phyloP scores from a whole-genome alignment of 2,329 filamentous ascomycete species.

The Fonsecaea monophora region DNA sequence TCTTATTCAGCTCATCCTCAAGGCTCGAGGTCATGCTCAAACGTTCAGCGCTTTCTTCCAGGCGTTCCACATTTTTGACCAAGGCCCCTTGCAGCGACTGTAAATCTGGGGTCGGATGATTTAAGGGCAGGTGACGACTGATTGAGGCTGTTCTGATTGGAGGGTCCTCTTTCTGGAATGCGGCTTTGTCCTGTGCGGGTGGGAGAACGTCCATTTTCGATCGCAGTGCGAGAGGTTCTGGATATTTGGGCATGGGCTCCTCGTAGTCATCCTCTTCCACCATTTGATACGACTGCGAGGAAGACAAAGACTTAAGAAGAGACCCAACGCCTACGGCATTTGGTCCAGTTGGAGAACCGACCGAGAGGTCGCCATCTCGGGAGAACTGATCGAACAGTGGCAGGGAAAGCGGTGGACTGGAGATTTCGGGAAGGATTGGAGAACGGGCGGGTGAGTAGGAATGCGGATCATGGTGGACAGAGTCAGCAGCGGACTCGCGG shows the following conservation, averaged over 20 bases:
- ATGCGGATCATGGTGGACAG: conserved; percentile 11
- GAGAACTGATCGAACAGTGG: conserved; percentile 22
- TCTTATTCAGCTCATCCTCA: conserved; percentile 53
- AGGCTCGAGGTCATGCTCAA: conserved; percentile 57
- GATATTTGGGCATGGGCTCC: conserved; percentile 39
- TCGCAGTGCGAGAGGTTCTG: conserved; percentile 19
- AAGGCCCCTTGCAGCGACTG: conserved; percentile 60
- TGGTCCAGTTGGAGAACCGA: conserved; percentile 15
- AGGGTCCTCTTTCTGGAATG: conserved; percentile 30
- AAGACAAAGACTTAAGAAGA: conserved; percentile 49
- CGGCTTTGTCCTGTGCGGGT: conserved; percentile 22
- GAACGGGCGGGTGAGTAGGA: conserved; percentile 18
- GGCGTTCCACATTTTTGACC: conserved; percentile 56
- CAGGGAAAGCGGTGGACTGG: conserved; percentile 27
- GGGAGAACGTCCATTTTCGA: conserved; percentile 23
- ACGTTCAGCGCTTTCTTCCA: conserved; percentile 57
- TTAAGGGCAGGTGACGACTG: conserved; percentile 52
- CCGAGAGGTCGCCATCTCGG: conserved; percentile 23
- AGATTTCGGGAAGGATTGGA: conserved; percentile 26
- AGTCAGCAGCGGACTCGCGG: conserved; percentile 15
- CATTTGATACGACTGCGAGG: conserved; percentile 51
- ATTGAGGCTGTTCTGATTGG: conserved; percentile 47
- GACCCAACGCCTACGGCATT: conserved; percentile 40
- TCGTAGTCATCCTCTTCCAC: conserved; percentile 56
- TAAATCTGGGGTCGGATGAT: conserved; percentile 57